Conservation (phyloP, 2,329 filamentous ascomycete species). For the Ceratocystis diversiconidia region DNA sequence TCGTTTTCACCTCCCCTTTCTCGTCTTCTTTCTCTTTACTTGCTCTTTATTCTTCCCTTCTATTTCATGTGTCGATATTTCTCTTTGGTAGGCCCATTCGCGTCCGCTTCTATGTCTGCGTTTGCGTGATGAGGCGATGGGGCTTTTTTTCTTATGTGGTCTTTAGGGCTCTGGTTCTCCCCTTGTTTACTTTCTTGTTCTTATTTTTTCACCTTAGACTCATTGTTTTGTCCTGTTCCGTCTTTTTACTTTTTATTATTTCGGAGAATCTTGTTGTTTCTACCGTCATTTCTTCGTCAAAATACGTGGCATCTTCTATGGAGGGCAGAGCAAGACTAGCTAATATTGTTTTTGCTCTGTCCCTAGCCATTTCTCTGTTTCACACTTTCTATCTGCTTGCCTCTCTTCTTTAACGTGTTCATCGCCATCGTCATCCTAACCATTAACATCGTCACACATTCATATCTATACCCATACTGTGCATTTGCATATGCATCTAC, state of each 20-base stretch:
- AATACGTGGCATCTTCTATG: background rate
- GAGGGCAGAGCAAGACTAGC: too few species aligned
- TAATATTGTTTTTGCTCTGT: too few species aligned
- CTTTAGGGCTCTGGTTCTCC: background rate
- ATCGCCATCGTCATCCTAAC: background rate
- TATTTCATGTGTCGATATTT: background rate
- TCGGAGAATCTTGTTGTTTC: background rate
- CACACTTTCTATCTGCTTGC: background rate
- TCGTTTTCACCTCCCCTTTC: background rate
- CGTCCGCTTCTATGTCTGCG: background rate
- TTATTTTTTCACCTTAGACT: background rate
- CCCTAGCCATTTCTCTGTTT: background rate
- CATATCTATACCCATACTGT: background rate
- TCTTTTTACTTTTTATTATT: background rate
- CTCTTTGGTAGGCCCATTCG: background rate
- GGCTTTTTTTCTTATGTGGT: conserved; percentile 12
- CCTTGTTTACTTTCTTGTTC: background rate
- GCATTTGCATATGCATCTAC: background rate
- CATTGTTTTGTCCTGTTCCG: background rate
- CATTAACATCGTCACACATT: background rate
- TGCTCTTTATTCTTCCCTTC: conserved; percentile 5
- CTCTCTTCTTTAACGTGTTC: background rate
- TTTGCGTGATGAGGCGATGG: background rate
- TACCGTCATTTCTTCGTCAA: background rate
- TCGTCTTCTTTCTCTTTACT: background rate